Evolutionary conservation across 2,329 filamentous ascomycete species (phyloP), one percentile per base, ranked within the genome.

Genomic region (Cladophialophora carrionii): DNA sequence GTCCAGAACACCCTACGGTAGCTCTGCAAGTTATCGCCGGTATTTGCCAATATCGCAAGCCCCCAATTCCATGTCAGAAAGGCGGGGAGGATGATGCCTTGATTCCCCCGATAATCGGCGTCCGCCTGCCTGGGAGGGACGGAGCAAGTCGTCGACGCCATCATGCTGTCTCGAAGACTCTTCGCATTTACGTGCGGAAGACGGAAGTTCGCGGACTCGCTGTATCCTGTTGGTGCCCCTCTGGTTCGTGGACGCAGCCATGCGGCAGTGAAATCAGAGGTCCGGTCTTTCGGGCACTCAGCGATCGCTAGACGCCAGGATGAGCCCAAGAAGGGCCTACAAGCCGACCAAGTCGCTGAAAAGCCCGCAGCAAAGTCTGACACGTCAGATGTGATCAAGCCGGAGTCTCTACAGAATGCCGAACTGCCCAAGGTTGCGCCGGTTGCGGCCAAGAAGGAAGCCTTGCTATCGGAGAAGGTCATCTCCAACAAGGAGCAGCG

Each of bases 401-500:
- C 70, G 31, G 71, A 72, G 54, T 64, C 68, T 17, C 49, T 66
- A 8, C 60, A 66, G 59, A 68, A 68, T 53, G 46, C 65, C 9
- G 51, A 66, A 26, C 57, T 70, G 12, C 29, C 54, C 29, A 63
- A 62, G 51, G 69, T 65, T 22, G 72, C 72, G 66, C 72, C 71
- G 32, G 73, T 74, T 55, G 57, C 72, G n/a, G 66, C 72, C 53
- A 75, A 77, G 60, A 78, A 78, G 64, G 87, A 88, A 71, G 83
- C 86, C 32, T 78, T 93, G 51, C 84, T 90, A 22, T 79, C 84
- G 12, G 83, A 89, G 74, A 84, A 90, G 67, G 88, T 86, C 1
- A 75, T 86, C 74, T 87, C 87, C 57, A 88, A 87, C 22, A 88
- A 93, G 72, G 91, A 97, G 79, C 96, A 99, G 83, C 87, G 95